Conservation (phyloP, 139 green algal species). For the Micractinium conductrix region DNA sequence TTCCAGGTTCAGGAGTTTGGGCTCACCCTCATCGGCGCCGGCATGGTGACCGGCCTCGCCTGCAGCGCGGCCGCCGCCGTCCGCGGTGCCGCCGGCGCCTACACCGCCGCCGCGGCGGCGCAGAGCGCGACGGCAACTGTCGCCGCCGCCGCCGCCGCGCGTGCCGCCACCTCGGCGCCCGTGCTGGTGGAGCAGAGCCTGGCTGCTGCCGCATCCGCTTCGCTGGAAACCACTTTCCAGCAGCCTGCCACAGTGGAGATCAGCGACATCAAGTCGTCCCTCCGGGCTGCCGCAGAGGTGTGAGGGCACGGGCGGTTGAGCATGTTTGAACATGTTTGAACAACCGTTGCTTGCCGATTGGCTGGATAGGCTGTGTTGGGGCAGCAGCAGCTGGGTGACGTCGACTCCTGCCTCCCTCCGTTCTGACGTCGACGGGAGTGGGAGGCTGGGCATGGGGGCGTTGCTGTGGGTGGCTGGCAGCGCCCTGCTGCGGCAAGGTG, state of each 20-base stretch:
- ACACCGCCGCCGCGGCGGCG: neutral
- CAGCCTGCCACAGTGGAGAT: neutral
- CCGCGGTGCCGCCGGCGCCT: neutral
- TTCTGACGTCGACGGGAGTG: too few species aligned
- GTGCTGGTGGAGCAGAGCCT: neutral
- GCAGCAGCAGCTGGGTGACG: too few species aligned
- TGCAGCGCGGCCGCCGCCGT: neutral
- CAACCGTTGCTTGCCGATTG: too few species aligned
- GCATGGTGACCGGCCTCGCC: neutral
- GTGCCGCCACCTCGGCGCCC: neutral
- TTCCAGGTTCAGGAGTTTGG: slow-evolving; percentile 24
- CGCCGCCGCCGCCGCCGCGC: neutral
- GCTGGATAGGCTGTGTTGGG: too few species aligned
- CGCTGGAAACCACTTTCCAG: neutral
- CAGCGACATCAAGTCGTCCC: neutral
- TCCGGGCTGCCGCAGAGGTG: neutral
- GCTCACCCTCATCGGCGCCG: slow-evolving; percentile 2
- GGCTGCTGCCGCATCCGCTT: neutral
- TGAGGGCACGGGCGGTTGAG: too few species aligned
- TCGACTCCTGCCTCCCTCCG: too few species aligned
- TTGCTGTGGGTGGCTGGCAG: too few species aligned
- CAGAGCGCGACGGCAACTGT: neutral
- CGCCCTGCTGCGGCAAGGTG: too few species aligned
- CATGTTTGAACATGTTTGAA: too few species aligned
- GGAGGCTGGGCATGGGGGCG: too few species aligned